A percentile compares a stretch with the other conserved stretches of the same genome.
phyloP scores from a whole-genome alignment of 2,329 filamentous ascomycete genomes.

The Blastomyces emzantsi region DNA sequence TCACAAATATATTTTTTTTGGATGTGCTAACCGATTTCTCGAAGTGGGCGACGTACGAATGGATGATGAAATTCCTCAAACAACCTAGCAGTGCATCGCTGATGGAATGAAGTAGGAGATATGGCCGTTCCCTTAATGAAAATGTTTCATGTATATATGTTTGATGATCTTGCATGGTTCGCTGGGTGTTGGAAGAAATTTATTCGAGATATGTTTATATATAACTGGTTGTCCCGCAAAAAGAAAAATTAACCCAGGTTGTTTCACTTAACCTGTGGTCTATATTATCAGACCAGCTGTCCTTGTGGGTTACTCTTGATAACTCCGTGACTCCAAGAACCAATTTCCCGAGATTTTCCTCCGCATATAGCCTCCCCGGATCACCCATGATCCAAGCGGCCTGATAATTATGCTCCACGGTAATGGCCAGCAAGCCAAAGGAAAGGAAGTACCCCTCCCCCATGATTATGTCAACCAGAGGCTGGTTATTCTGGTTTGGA shows the following conservation, averaged over 20 bases:
- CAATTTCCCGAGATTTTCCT: background rate
- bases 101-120: background rate
- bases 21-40: conserved; percentile 11
- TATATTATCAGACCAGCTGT: background rate
- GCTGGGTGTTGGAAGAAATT: background rate
- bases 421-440: background rate
- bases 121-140: background rate
- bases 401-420: background rate
- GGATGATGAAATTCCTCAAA: conserved; percentile 55
- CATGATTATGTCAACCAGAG: background rate
- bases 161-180: background rate
- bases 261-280: background rate
- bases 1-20: background rate
- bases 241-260: background rate
- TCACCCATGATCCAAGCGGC: background rate
- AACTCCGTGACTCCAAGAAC: background rate
- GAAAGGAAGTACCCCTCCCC: background rate
- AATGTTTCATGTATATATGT: background rate
- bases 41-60: conserved; percentile 85
- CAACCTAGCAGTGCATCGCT: conserved; percentile 6
- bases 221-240: background rate
- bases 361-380: no score
- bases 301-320: background rate
- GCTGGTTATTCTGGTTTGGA: no score
- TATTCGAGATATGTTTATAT: background rate